phyloP scores from a whole-genome alignment of 2,329 filamentous ascomycete genomes.

The Ascochyta koolunga region DNA sequence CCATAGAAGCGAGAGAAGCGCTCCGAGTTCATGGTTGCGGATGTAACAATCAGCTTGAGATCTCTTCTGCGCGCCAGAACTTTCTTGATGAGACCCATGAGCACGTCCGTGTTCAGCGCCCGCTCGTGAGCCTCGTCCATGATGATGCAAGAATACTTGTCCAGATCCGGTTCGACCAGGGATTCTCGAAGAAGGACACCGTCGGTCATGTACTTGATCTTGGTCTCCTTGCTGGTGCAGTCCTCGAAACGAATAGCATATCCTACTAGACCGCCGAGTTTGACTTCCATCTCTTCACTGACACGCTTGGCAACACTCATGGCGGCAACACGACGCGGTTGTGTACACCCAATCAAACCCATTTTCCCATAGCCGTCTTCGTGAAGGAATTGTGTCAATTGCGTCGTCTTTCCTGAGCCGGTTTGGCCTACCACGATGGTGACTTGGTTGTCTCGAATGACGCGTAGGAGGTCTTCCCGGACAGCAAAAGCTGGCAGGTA shows the following conservation, averaged over 20 bases:
- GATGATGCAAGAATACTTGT: constrained; percentile 97
- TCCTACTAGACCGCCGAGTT: constrained; percentile 83
- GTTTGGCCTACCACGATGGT: constrained; percentile 97
- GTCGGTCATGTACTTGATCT: constrained; percentile 99
- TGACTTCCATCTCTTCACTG: constrained; percentile 96
- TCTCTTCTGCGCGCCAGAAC: constrained; percentile 87
- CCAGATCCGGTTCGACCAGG: constrained; percentile 87
- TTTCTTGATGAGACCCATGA: constrained; percentile 98
- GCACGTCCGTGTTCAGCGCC: constrained; percentile 92
- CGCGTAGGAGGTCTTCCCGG: constrained; percentile 85
- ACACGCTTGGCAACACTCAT: constrained; percentile 99
- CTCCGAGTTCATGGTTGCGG: constrained; percentile 97
- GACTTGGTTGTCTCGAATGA: constrained; percentile 96
- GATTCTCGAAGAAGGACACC: constrained; percentile 93
- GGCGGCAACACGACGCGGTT: constrained; percentile 92
- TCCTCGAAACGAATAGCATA: constrained; percentile 99
- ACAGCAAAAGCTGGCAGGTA: constrained; percentile 96
- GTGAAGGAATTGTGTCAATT: constrained; percentile 92
- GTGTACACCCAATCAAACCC: constrained; percentile 95
- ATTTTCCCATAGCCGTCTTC: constrained; percentile 90
- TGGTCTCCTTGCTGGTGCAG: constrained; percentile 92
- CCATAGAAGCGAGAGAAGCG: constrained; percentile 96
- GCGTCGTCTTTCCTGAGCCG: constrained; percentile 96
- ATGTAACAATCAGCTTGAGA: constrained; percentile 95
- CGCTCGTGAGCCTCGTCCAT: constrained; percentile 99